Percentiles rank a stretch among this genome's conserved stretches.
phyloP scores from a whole-genome alignment of 768 basidiomycete species.

The Stropharia rugosoannulata region DNA sequence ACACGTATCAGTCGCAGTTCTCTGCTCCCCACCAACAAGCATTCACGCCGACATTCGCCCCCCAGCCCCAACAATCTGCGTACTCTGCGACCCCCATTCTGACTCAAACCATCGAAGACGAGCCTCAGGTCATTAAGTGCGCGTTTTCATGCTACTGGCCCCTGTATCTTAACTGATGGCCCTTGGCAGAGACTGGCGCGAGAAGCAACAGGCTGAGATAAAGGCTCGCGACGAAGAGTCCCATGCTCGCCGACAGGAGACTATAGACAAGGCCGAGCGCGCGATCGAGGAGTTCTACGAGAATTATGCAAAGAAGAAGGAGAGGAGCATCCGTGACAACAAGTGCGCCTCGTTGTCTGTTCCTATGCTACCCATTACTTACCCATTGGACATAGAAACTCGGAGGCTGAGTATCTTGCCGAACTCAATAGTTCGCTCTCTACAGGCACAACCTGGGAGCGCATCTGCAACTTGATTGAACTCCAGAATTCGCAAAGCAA shows the following conservation, averaged over 20 bases:
- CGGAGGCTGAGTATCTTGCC: conserved; percentile 79
- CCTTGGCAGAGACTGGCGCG: conserved; percentile 75
- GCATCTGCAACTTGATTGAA: conserved; percentile 83
- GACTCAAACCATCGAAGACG: conserved; percentile 70
- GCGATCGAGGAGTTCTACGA: conserved; percentile 91
- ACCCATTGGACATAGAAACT: conserved; percentile 54
- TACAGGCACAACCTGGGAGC: conserved; percentile 93
- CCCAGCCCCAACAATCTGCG: conserved; percentile 71
- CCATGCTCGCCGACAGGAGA: conserved; percentile 75
- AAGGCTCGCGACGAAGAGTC: conserved; percentile 79
- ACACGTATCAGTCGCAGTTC: conserved; percentile 26
- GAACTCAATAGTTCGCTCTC: conserved; percentile 75
- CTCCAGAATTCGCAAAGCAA: conserved; percentile 98
- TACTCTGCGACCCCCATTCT: conserved; percentile 75
- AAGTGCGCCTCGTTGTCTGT: conserved; percentile 53
- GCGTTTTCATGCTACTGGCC: conserved; percentile 17
- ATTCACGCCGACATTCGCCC: conserved; percentile 65
- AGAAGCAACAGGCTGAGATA: conserved; percentile 83
- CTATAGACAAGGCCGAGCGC: conserved; percentile 79
- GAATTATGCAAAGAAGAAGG: conserved; percentile 85
- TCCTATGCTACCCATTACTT: not conserved
- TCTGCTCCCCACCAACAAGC: conserved; percentile 34
- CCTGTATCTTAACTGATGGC: not conserved
- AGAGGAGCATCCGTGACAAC: conserved; percentile 89
- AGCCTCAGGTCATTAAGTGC: conserved; percentile 85